phyloP scores from a whole-genome alignment of 306 rosid genomes.

The Trichosanthes truncata region DNA sequence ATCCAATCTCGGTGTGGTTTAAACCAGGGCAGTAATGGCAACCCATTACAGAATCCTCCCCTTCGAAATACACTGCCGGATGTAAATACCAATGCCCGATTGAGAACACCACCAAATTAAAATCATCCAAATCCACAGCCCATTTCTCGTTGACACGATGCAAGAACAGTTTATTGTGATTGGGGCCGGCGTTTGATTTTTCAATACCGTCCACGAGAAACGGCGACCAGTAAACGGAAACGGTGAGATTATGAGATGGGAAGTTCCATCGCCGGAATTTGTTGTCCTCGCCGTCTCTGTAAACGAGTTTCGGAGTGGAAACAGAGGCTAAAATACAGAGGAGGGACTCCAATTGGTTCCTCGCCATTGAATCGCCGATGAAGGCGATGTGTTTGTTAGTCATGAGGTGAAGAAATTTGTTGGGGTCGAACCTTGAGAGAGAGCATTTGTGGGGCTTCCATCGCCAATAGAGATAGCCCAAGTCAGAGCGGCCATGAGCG shows the following conservation, averaged over 20 bases:
- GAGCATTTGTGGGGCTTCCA: slow-evolving; percentile 68
- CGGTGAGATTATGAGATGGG: slow-evolving; percentile 38
- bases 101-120: slow-evolving; percentile 53
- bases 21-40: slow-evolving; percentile 81
- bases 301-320: slow-evolving; percentile 49
- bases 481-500: slow-evolving; percentile 59
- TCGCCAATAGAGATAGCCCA: slow-evolving; percentile 61
- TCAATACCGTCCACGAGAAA: slow-evolving; percentile 73
- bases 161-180: slow-evolving; percentile 46
- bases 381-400: slow-evolving; percentile 63
- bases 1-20: slow-evolving; percentile 75
- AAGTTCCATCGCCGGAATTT: slow-evolving; percentile 69
- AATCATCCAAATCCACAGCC: slow-evolving; percentile 44
- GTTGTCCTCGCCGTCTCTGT: slow-evolving; percentile 49
- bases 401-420: slow-evolving; percentile 41
- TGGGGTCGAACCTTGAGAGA: slow-evolving; percentile 75
- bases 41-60: slow-evolving; percentile 40
- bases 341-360: slow-evolving; percentile 89
- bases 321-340: slow-evolving; percentile 65
- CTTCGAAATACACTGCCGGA: slow-evolving; percentile 76
- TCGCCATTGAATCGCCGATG: slow-evolving; percentile 94
- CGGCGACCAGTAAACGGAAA: slow-evolving; percentile 87
- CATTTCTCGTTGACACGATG: slow-evolving; percentile 73
- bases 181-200: slow-evolving; percentile 35
- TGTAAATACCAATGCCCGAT: slow-evolving; percentile 89